Evolutionary conservation across 331 rosid species (phyloP).

Genomic region (Arachis monticola): DNA sequence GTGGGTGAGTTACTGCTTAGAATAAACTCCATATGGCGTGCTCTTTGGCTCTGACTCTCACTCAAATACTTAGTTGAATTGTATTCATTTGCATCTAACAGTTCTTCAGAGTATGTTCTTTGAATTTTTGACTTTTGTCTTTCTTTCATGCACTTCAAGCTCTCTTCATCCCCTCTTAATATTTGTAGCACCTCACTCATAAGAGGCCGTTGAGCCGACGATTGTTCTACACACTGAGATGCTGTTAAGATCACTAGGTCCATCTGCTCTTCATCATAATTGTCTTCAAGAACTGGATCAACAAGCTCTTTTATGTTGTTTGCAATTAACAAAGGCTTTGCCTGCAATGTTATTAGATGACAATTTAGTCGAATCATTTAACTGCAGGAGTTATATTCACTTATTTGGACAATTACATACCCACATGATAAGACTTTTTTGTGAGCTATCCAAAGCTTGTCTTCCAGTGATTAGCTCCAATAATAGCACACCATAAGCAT

Average conservation of each 20-base stretch:
- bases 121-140: conserved; percentile 61
- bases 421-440: conserved; percentile 95
- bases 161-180: conserved; percentile 61
- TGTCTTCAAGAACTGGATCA: conserved; percentile 63
- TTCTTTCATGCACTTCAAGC: conserved; percentile 43
- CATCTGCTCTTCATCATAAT: conserved; percentile 71
- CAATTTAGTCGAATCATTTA: too few species aligned
- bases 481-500: conserved; percentile 87
- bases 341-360: conserved; percentile 74
- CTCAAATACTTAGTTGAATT: conserved; percentile 71
- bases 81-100: conserved; percentile 79
- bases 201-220: conserved; percentile 73
- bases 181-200: conserved; percentile 58
- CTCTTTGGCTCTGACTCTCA: conserved; percentile 40
- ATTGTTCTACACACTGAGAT: conserved; percentile 79
- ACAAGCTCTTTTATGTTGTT: conserved; percentile 59
- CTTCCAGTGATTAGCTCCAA: conserved; percentile 91
- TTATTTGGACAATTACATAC: too few species aligned
- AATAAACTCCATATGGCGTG: conserved; percentile 54
- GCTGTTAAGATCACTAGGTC: conserved; percentile 56
- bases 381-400: too few species aligned
- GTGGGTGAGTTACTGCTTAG: conserved; percentile 45
- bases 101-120: conserved; percentile 79
- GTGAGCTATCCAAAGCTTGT: conserved; percentile 89
- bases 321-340: conserved; percentile 72